A percentile compares a stretch with the other conserved stretches of the same genome.
These are phyloP conservation scores for Malassezia nana DNA, from an alignment of 1,284 basidiomycete genomes.

Conservation along the genomic window DNA sequence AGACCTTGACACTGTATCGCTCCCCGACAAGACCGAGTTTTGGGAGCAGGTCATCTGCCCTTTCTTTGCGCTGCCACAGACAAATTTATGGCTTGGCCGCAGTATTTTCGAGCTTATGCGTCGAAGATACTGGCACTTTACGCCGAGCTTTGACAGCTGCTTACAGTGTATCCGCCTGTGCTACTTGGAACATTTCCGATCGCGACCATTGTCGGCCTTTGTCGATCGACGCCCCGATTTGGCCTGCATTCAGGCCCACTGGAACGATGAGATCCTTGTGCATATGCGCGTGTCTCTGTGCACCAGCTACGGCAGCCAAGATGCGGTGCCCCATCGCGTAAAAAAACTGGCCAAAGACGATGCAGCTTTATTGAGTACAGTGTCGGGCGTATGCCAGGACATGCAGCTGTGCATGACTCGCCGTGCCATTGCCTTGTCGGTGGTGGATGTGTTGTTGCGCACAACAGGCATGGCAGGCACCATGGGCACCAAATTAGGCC, in stretches of 20 bases:
- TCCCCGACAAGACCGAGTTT: constrained; percentile 27
- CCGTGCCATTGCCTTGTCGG: not conserved
- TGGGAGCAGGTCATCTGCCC: constrained; percentile 25
- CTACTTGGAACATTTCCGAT: constrained; percentile 26
- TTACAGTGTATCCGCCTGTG: constrained; percentile 26
- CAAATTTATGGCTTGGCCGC: constrained; percentile 24
- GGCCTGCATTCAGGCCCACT: not conserved
- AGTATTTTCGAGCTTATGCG: constrained; percentile 28
- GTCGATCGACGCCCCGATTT: not conserved
- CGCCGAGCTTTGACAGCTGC: constrained; percentile 25
- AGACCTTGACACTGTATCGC: constrained; percentile 23
- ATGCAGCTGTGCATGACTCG: not conserved
- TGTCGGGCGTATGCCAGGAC: not conserved
- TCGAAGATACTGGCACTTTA: constrained; percentile 29
- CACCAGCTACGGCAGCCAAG: not conserved
- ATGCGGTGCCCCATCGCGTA: not conserved
- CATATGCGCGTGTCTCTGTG: constrained; percentile 8
- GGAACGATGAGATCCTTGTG: constrained; percentile 7
- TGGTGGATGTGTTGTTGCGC: not conserved
- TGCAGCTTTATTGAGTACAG: not conserved
- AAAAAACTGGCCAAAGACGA: not conserved
- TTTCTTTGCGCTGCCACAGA: constrained; percentile 21
- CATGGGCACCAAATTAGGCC: constrained; percentile 6
- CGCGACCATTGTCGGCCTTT: constrained; percentile 28
- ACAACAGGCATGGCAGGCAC: not conserved